Conservation (phyloP, 306 rosid genomes). For the Mimosa bimucronata region DNA sequence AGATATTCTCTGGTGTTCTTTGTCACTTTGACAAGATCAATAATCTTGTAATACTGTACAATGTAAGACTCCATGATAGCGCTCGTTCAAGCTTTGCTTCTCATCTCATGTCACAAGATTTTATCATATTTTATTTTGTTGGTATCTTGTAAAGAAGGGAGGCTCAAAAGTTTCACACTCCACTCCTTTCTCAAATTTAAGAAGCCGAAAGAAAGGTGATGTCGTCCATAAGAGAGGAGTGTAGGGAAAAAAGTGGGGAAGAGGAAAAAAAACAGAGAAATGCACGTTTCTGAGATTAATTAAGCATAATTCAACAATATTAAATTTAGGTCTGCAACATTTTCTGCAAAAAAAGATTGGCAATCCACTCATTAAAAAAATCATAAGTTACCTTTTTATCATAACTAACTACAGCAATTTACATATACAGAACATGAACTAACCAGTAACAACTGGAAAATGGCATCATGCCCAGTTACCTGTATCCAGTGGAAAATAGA, state of each 20-base stretch:
- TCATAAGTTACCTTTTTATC: constrained; percentile 14
- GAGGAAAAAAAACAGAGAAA: not conserved
- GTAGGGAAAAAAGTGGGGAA: not conserved
- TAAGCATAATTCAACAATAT: constrained; percentile 15
- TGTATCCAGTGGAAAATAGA: constrained; percentile 63
- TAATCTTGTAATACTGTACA: constrained; percentile 13
- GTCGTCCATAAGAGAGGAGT: constrained; percentile 11
- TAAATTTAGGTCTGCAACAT: constrained; percentile 6
- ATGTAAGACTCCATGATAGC: constrained; percentile 6
- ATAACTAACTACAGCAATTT: constrained; percentile 13
- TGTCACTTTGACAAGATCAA: constrained; percentile 4
- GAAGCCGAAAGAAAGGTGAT: not conserved
- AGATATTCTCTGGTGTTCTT: constrained; percentile 10
- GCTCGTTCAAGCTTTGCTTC: constrained; percentile 2
- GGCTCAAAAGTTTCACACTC: not conserved
- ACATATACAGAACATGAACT: constrained; percentile 15
- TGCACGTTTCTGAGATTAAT: not conserved
- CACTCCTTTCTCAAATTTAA: constrained; percentile 11
- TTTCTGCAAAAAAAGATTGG: not conserved
- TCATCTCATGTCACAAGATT: not conserved
- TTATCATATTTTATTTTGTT: not conserved
- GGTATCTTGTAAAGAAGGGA: not conserved
- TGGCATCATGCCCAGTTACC: constrained; percentile 56
- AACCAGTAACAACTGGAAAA: constrained; percentile 12
- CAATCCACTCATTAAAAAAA: constrained; percentile 9